phyloP scores from a whole-genome alignment of 441 rosid genomes.

The Omphalea diandra region DNA sequence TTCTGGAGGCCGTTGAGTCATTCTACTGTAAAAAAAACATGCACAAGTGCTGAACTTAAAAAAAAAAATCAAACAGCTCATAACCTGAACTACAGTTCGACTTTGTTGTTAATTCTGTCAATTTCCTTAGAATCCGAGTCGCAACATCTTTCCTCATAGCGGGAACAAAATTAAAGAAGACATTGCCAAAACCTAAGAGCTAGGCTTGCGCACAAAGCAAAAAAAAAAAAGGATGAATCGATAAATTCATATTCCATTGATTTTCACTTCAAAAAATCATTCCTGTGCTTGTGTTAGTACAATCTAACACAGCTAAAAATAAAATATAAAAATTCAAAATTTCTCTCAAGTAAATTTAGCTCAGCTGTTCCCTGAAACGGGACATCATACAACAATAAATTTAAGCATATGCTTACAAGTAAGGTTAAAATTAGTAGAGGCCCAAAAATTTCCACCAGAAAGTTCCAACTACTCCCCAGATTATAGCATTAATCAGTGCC shows the following conservation, averaged over 20 bases:
- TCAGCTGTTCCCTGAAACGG: slow-evolving; percentile 21
- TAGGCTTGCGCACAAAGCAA: not conserved
- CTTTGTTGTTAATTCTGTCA: no score
- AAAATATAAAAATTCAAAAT: not conserved
- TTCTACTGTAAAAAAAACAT: no score
- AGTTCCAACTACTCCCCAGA: slow-evolving; percentile 84
- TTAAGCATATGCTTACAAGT: slow-evolving; percentile 24
- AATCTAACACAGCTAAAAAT: not conserved
- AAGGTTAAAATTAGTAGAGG: slow-evolving; percentile 49
- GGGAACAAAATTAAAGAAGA: not conserved
- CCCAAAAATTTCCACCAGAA: slow-evolving; percentile 99
- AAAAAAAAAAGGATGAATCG: not conserved
- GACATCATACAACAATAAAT: slow-evolving; percentile 18
- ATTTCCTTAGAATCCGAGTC: no score
- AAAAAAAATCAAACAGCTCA: no score
- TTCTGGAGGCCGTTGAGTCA: no score
- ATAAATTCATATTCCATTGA: not conserved
- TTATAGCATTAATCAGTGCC: slow-evolving; percentile 64
- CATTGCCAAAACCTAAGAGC: not conserved
- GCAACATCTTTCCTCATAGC: no score
- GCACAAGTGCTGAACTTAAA: no score
- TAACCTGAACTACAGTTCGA: no score
- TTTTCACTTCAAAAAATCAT: slow-evolving; percentile 1
- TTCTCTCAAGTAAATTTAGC: not conserved
- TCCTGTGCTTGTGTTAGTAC: not conserved